These are phyloP conservation scores for Diplodia sapinea DNA, from an alignment of 2,329 filamentous ascomycete species.

Conservation along the genomic window DNA sequence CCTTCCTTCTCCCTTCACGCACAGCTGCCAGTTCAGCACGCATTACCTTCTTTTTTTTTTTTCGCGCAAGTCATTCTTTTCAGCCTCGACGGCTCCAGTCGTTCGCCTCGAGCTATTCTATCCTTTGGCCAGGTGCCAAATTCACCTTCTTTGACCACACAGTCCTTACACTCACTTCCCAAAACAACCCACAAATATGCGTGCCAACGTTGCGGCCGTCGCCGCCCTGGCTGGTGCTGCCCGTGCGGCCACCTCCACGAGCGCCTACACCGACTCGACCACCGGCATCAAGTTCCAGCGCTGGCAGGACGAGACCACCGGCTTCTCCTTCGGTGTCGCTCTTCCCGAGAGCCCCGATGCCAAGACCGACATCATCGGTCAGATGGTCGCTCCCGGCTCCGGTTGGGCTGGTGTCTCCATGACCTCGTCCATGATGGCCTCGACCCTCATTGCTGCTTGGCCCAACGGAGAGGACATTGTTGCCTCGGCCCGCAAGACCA, in stretches of 20 bases:
- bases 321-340: slow-evolving; percentile 58
- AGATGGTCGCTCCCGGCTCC: slow-evolving; percentile 54
- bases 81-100: slow-evolving; percentile 29
- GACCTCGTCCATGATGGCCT: slow-evolving; percentile 56
- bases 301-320: slow-evolving; percentile 44
- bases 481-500: slow-evolving; percentile 54
- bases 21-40: slow-evolving; percentile 29
- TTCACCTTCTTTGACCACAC: slow-evolving; percentile 12
- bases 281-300: slow-evolving; percentile 44
- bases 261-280: slow-evolving; percentile 39
- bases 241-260: slow-evolving; percentile 18
- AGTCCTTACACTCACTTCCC: slow-evolving; percentile 10
- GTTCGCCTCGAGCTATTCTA: slow-evolving; percentile 26
- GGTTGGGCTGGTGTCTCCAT: slow-evolving; percentile 61
- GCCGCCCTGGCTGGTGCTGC: slow-evolving; percentile 26
- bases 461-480: slow-evolving; percentile 56
- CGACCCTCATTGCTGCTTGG: slow-evolving; percentile 61
- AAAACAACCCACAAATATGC: slow-evolving; percentile 21
- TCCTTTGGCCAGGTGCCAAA: slow-evolving; percentile 30
- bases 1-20: slow-evolving; percentile 9
- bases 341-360: slow-evolving; percentile 54
- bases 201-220: slow-evolving; percentile 17
- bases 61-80: slow-evolving; percentile 26
- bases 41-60: slow-evolving; percentile 21
- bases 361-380: slow-evolving; percentile 60